Conservation (phyloP, 1,284 basidiomycete genomes). For the Irpex sp. region DNA sequence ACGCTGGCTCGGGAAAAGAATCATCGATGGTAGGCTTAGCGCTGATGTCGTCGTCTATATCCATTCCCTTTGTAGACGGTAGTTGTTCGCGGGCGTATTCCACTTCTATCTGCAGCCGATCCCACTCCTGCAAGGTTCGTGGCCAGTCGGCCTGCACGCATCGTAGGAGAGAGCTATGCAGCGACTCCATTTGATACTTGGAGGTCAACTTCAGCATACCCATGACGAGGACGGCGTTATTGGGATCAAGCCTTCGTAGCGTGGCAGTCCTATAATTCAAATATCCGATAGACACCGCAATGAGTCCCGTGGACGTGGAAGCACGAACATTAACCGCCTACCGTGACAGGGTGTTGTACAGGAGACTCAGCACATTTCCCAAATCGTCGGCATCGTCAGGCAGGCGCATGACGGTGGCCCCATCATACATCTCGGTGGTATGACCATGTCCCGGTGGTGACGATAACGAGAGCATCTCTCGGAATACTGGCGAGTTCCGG, state of each 20-base stretch:
- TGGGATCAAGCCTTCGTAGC: constrained; percentile 16
- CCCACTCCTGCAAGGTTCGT: constrained; percentile 55
- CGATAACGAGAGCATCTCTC: constrained; percentile 62
- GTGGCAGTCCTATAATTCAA: constrained; percentile 5
- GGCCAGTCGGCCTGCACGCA: constrained; percentile 60
- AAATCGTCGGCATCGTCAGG: constrained; percentile 18
- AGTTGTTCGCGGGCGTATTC: constrained; percentile 5
- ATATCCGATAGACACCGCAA: neutral
- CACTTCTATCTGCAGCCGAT: constrained; percentile 25
- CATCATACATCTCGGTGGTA: constrained; percentile 13
- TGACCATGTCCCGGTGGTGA: constrained; percentile 23
- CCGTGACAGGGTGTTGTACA: constrained; percentile 35
- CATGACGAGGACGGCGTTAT: constrained; percentile 31
- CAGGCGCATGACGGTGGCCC: constrained; percentile 14
- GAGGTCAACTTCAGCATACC: constrained; percentile 60
- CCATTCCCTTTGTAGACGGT: neutral
- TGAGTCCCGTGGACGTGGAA: neutral
- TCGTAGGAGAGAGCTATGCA: constrained; percentile 50
- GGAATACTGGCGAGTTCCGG: constrained; percentile 61
- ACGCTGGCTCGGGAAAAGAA: constrained; percentile 25
- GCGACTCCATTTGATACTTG: constrained; percentile 51
- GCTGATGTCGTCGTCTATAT: neutral
- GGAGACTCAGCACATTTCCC: constrained; percentile 47
- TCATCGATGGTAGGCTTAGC: constrained; percentile 7
- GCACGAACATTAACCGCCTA: constrained; percentile 5